phyloP scores from a whole-genome alignment of 768 basidiomycete genomes.

The Boletales sp. region DNA sequence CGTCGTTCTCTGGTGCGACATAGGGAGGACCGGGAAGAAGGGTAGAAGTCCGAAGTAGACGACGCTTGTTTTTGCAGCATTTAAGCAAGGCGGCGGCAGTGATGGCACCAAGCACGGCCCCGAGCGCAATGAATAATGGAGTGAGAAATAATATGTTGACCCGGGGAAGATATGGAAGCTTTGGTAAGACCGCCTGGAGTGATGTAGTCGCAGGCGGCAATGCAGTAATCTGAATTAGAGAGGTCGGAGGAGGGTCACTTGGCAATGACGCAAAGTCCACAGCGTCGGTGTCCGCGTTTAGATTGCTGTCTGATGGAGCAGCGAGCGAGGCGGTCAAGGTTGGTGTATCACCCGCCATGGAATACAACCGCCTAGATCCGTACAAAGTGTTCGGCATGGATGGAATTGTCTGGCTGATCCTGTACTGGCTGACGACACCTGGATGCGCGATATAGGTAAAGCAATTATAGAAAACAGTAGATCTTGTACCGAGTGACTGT shows the following conservation, averaged over 20 bases:
- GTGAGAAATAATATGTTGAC: slow-evolving; percentile 25
- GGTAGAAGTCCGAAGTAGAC: slow-evolving; percentile 13
- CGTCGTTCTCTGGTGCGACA: slow-evolving; percentile 15
- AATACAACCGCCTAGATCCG: slow-evolving; percentile 40
- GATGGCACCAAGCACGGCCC: slow-evolving; percentile 23
- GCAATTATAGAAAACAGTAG: neutral
- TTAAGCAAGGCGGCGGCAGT: slow-evolving; percentile 7
- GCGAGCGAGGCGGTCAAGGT: slow-evolving; percentile 7
- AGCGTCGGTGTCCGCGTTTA: neutral
- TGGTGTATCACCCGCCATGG: slow-evolving; percentile 24
- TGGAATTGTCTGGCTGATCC: slow-evolving; percentile 15
- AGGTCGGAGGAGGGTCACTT: slow-evolving; percentile 7
- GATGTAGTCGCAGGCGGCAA: slow-evolving; percentile 24
- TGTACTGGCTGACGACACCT: slow-evolving; percentile 8
- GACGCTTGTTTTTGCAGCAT: slow-evolving; percentile 5
- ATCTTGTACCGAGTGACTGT: slow-evolving; percentile 11
- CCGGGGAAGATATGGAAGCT: slow-evolving; percentile 18
- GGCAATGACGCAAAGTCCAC: neutral
- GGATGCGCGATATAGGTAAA: slow-evolving; percentile 2
- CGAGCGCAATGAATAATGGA: slow-evolving; percentile 25
- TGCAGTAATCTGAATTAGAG: slow-evolving; percentile 34
- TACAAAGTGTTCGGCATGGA: slow-evolving; percentile 19
- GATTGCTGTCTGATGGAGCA: neutral
- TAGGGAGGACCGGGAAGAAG: slow-evolving; percentile 27
- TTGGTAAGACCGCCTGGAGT: slow-evolving; percentile 11